phyloP scores from a whole-genome alignment of 2,329 filamentous ascomycete species.

The Aspergillus fischeri region DNA sequence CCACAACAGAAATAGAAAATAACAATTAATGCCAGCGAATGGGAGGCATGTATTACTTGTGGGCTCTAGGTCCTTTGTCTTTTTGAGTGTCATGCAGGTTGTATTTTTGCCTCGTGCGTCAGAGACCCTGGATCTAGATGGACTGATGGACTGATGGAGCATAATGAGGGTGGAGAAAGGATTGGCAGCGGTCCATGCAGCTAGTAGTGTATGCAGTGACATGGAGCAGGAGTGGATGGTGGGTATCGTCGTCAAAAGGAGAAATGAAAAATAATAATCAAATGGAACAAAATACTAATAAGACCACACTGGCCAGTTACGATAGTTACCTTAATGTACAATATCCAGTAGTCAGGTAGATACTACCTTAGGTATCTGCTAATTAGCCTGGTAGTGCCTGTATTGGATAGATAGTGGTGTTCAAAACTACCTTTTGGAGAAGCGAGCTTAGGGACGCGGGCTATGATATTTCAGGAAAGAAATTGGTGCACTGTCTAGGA shows the following conservation, averaged over 20 bases:
- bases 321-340: not conserved
- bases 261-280: not conserved
- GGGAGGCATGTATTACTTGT: slow-evolving; percentile 15
- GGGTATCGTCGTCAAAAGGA: not conserved
- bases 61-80: slow-evolving; percentile 28
- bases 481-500: not conserved
- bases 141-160: slow-evolving; percentile 16
- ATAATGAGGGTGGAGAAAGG: slow-evolving; percentile 26
- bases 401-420: not conserved
- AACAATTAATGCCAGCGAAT: slow-evolving; percentile 1
- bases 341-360: not conserved
- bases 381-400: not conserved
- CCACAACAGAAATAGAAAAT: slow-evolving; percentile 11
- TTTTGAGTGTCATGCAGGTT: slow-evolving; percentile 40
- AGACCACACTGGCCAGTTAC: not conserved
- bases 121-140: slow-evolving; percentile 43
- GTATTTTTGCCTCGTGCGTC: slow-evolving; percentile 40
- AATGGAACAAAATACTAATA: not conserved
- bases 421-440: not conserved
- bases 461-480: not conserved
- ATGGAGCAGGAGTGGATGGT: slow-evolving; percentile 20
- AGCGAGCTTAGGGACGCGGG: not conserved
- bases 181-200: slow-evolving; percentile 35
- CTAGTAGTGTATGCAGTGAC: slow-evolving; percentile 9
- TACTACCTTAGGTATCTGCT: not conserved